phyloP scores from a whole-genome alignment of 73 alveolate genomes.

The Tetrahymena borealis region DNA sequence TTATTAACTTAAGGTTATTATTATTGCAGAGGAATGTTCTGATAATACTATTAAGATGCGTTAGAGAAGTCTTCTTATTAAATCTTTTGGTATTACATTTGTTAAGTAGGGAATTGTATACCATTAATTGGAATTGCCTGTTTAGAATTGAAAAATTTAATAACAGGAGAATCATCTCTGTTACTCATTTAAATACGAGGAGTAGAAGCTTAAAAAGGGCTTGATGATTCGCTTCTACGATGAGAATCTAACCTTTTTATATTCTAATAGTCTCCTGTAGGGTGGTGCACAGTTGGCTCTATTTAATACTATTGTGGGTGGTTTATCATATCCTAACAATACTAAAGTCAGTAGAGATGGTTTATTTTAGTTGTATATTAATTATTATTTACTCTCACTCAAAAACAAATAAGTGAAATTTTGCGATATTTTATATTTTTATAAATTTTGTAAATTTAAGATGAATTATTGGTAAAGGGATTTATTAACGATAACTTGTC shows the following conservation, averaged over 20 bases:
- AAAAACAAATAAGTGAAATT: too few relatives aligned
- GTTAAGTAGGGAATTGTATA: not conserved
- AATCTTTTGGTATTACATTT: not conserved
- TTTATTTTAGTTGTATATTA: not conserved
- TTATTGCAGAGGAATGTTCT: not conserved
- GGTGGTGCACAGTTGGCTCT: not conserved
- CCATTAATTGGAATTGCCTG: not conserved
- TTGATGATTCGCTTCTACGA: not conserved
- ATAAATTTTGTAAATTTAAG: not conserved
- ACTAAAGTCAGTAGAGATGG: not conserved
- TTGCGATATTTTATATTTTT: too few relatives aligned
- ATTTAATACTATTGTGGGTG: not conserved
- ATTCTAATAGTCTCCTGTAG: not conserved
- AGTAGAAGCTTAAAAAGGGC: not conserved
- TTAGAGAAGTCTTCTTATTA: not conserved
- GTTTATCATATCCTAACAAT: not conserved
- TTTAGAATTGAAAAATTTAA: not conserved
- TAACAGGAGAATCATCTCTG: not conserved
- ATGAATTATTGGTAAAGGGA: not conserved
- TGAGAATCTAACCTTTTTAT: not conserved
- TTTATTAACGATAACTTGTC: not conserved
- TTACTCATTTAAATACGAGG: not conserved
- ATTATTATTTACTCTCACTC: too few relatives aligned
- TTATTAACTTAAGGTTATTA: not conserved
- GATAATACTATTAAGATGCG: not conserved